A percentile compares a stretch with the other conserved stretches of the same genome.
phyloP scores from a whole-genome alignment of 2,329 filamentous ascomycete genomes.

The Balansia obtecta region DNA sequence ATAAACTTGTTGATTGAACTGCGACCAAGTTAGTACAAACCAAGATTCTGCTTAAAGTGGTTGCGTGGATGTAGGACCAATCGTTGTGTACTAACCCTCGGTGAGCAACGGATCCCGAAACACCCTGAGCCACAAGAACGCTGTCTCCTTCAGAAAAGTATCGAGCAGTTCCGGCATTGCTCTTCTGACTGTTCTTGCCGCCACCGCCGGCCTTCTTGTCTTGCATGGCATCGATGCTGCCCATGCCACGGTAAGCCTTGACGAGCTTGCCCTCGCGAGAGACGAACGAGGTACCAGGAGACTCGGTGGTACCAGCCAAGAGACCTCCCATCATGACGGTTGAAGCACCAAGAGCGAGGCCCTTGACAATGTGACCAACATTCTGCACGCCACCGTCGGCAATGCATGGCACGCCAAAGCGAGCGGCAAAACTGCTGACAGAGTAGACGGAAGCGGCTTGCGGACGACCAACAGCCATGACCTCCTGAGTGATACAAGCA shows the following conservation, averaged over 20 bases:
- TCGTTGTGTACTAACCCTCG: constrained; percentile 37
- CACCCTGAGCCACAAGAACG: constrained; percentile 91
- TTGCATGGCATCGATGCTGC: constrained; percentile 97
- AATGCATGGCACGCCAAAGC: constrained; percentile 94
- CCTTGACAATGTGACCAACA: constrained; percentile 97
- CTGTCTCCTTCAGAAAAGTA: constrained; percentile 98
- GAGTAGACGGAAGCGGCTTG: constrained; percentile 89
- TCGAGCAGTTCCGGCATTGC: constrained; percentile 89
- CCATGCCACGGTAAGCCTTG: constrained; percentile 99
- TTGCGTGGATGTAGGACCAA: neutral
- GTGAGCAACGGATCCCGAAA: constrained; percentile 75
- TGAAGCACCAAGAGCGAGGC: constrained; percentile 82
- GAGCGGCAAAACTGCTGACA: constrained; percentile 78
- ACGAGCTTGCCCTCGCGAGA: constrained; percentile 94
- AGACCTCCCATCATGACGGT: constrained; percentile 99
- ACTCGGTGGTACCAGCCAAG: constrained; percentile 92
- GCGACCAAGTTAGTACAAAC: constrained; percentile 17
- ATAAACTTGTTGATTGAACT: constrained; percentile 87
- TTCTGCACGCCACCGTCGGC: constrained; percentile 97
- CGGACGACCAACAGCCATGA: constrained; percentile 96
- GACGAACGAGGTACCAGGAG: constrained; percentile 91
- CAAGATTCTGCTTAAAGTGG: neutral
- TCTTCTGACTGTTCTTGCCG: constrained; percentile 59
- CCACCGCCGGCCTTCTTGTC: constrained; percentile 86
- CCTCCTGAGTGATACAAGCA: constrained; percentile 97